Percentiles rank a stretch among this genome's conserved stretches.
phyloP scores from a whole-genome alignment of 2,329 filamentous ascomycete species.

The Westerdykella ornata region DNA sequence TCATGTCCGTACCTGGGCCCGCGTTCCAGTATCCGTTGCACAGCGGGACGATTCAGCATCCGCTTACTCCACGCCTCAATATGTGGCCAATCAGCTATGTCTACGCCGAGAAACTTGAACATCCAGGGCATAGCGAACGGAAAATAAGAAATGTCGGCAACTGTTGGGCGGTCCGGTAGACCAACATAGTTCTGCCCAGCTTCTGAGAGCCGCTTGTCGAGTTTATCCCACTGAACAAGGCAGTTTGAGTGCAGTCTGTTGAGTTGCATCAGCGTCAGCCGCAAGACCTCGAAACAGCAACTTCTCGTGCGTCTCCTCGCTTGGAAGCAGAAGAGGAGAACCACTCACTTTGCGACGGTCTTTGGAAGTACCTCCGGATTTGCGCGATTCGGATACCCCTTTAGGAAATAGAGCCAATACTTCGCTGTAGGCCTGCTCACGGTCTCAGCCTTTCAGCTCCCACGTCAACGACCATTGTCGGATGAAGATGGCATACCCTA shows the following conservation, averaged over 20 bases:
- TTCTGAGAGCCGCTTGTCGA: conserved; percentile 10
- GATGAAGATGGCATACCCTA: conserved; percentile 20
- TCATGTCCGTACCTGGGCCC: conserved; percentile 14
- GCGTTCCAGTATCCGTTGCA: conserved; percentile 11
- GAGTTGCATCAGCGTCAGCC: no score
- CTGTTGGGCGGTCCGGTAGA: conserved; percentile 30
- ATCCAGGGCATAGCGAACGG: conserved; percentile 38
- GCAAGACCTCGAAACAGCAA: no score
- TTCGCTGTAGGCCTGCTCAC: conserved; percentile 26
- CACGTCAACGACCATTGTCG: background rate
- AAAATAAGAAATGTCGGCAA: conserved; percentile 35
- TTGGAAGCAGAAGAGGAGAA: background rate
- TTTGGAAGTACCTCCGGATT: conserved; percentile 17
- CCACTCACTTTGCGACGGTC: conserved; percentile 15
- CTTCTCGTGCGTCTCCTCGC: background rate
- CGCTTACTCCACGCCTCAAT: conserved; percentile 24
- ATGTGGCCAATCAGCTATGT: conserved; percentile 28
- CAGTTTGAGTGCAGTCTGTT: conserved; percentile 10
- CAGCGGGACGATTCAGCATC: conserved; percentile 20
- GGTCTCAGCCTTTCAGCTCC: background rate
- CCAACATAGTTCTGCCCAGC: conserved; percentile 31
- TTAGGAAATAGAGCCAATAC: conserved; percentile 34
- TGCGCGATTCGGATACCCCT: conserved; percentile 22
- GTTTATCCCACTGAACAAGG: conserved; percentile 11
- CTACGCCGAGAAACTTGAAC: conserved; percentile 30